Evolutionary conservation across 2,329 filamentous ascomycete species (phyloP), one percentile per base, ranked within the genome.

Genomic region (Fusarium globosum): DNA sequence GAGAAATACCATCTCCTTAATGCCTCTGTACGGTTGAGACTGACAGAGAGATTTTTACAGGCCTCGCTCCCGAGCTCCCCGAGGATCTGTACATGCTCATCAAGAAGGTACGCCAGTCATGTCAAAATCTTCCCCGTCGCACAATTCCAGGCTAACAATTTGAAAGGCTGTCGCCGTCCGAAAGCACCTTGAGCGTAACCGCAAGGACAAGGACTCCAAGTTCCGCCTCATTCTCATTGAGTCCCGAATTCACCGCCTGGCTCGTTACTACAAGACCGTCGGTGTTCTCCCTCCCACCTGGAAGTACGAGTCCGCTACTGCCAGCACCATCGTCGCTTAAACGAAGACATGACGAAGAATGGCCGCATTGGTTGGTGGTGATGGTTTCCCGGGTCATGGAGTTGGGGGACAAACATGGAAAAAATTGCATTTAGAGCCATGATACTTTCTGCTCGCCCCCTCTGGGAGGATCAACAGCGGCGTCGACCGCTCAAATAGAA

Each of bases 171-270:
- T 98, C 81, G 93, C 95, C 84, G 96, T 99, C 89, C 96, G 96
- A 89, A 99, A 99, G 94, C 97, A 99, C 89, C 94, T 99, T 80
- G 95, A 98, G 92, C 94, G 94, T 88, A 99, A 99, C 93, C 96
- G 96, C 88, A 99, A 99, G 92, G 96, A 99, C 91, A 97, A 95
- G 91, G 96, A 99, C 91, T 94, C 93, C 90, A 99, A 99, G 91
- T 99, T 99, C 94, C 96, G 96, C 85, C 94, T 99, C 79, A 99
- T 99, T 96, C 93, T 99, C 81, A 97, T 99, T 88, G 96, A 99
- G 91, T 98, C 96, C 85, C 94, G 97, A 88, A 98, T 99, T 88
- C 96, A 99, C 93, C 96, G 96, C 89, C 93, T 99, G 80, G 96
- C 95, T 84, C 93, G 96, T 81, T 98, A 98, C 93, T 99, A 98